These are phyloP conservation scores for Hyaloperonospora arabidopsidis DNA, from an alignment of 352 stramenopile species.

Conservation along the genomic window DNA sequence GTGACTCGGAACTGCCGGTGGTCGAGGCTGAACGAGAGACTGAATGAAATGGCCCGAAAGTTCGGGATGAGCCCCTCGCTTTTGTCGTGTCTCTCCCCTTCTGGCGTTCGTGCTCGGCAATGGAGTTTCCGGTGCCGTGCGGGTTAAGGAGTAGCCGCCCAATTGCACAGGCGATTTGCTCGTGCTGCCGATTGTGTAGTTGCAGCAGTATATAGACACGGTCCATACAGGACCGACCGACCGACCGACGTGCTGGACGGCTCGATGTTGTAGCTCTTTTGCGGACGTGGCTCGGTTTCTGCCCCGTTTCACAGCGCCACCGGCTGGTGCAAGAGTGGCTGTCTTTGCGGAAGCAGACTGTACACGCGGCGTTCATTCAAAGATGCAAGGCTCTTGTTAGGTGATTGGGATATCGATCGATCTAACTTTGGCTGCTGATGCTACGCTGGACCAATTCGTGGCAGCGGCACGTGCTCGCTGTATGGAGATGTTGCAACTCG, in stretches of 20 bases:
- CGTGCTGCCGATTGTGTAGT: constrained; percentile 27
- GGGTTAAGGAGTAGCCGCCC: constrained; percentile 30
- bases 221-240: too few relatives aligned
- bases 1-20: neutral
- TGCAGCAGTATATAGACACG: too few relatives aligned
- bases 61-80: constrained; percentile 21
- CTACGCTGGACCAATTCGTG: constrained; percentile 9
- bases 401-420: too few relatives aligned
- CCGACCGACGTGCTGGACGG: too few relatives aligned
- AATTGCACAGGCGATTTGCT: constrained; percentile 23
- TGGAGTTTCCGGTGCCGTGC: constrained; percentile 22
- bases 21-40: neutral
- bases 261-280: too few relatives aligned
- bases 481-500: constrained; percentile 1
- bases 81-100: constrained; percentile 33
- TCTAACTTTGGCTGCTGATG: constrained; percentile 3
- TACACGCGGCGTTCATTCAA: constrained; percentile 17
- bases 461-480: constrained; percentile 2
- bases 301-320: constrained; percentile 11
- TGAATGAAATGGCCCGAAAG: constrained; percentile 10
- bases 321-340: constrained; percentile 27
- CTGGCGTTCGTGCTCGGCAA: constrained; percentile 26
- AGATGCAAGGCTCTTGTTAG: constrained; percentile 1
- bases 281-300: constrained; percentile 9
- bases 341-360: constrained; percentile 16